Evolutionary conservation across 139 green algal species (phyloP).

Genomic region (Yamagishiella unicocca): DNA sequence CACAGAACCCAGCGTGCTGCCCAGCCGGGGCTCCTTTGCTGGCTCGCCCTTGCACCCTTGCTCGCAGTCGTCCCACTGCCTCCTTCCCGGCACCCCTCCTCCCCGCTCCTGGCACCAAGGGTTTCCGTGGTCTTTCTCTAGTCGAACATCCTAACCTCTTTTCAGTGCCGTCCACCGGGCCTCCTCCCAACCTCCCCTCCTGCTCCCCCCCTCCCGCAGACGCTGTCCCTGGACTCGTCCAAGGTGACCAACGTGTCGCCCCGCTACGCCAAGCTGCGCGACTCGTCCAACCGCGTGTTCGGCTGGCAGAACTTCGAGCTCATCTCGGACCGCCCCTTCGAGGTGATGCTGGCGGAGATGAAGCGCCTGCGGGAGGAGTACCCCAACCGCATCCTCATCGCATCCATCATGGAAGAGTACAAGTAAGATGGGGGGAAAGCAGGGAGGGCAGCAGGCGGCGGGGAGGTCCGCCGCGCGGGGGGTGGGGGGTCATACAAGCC

Average conservation of each 20-base stretch:
- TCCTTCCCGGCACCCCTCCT: too few species aligned
- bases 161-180: too few species aligned
- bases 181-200: not conserved
- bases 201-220: constrained; percentile 35
- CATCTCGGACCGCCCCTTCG: constrained; percentile 94
- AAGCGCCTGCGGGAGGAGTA: constrained; percentile 94
- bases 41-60: too few species aligned
- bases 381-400: constrained; percentile 93
- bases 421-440: constrained; percentile 71
- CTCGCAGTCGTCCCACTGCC: too few species aligned
- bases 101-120: too few species aligned
- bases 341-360: constrained; percentile 94
- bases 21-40: too few species aligned
- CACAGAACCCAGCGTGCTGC: too few species aligned
- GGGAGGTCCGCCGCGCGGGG: too few species aligned
- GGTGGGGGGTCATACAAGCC: too few species aligned
- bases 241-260: constrained; percentile 98
- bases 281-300: constrained; percentile 78
- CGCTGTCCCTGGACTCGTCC: constrained; percentile 84
- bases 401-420: constrained; percentile 95
- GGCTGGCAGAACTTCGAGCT: constrained; percentile 84
- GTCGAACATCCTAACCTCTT: too few species aligned
- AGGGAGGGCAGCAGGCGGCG: too few species aligned
- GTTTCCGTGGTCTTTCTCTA: too few species aligned
- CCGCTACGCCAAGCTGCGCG: constrained; percentile 92